Evolutionary conservation across 2,329 filamentous ascomycete species (phyloP).

Genomic region (Blastomyces percursus): DNA sequence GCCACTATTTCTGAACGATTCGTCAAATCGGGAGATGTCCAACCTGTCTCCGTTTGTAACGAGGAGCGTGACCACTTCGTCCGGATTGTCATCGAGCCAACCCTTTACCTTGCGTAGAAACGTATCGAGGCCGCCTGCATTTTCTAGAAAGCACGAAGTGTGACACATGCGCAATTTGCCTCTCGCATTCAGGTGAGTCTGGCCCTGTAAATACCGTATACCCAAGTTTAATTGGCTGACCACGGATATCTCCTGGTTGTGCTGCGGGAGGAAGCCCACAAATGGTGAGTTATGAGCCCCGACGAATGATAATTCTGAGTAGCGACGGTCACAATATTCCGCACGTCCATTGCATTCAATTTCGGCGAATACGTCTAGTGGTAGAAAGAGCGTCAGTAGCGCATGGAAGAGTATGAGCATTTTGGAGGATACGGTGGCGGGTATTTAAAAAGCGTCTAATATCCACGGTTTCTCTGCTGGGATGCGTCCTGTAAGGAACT

Average conservation of each 20-base stretch:
- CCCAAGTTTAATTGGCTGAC: slow-evolving; percentile 50
- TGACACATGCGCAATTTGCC: slow-evolving; percentile 52
- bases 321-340: slow-evolving; percentile 45
- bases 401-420: slow-evolving; percentile 5
- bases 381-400: slow-evolving; percentile 6
- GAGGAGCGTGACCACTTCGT: slow-evolving; percentile 54
- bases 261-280: slow-evolving; percentile 42
- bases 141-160: slow-evolving; percentile 49
- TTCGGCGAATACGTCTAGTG: slow-evolving; percentile 7
- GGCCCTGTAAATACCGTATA: slow-evolving; percentile 53
- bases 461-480: background rate
- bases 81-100: slow-evolving; percentile 48
- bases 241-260: slow-evolving; percentile 53
- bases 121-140: slow-evolving; percentile 45
- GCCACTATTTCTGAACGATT: slow-evolving; percentile 24
- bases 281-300: slow-evolving; percentile 58
- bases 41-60: slow-evolving; percentile 49
- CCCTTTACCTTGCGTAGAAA: slow-evolving; percentile 49
- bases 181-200: slow-evolving; percentile 45
- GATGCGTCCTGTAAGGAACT: background rate
- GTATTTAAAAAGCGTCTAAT: background rate
- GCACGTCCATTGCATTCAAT: slow-evolving; percentile 47
- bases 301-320: slow-evolving; percentile 51
- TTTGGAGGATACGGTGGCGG: background rate
- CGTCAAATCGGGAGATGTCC: slow-evolving; percentile 23